These are phyloP conservation scores for Eimeria sp. DNA, from an alignment of 169 alveolate genomes.

Conservation along the genomic window DNA sequence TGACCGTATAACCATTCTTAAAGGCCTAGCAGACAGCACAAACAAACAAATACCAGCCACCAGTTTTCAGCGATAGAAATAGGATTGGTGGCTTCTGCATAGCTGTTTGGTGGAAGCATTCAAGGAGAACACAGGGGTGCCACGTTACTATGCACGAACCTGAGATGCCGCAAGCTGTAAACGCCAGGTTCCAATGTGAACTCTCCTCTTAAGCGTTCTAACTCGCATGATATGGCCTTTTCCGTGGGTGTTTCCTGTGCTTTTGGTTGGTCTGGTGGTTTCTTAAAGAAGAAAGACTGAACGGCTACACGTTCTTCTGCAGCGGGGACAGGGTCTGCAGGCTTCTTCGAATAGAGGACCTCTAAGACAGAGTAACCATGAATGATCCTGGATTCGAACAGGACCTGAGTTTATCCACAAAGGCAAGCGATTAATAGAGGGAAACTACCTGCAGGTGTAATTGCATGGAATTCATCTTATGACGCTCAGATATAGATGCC, in stretches of 20 bases:
- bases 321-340: conserved; percentile 18
- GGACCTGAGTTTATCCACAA: conserved; percentile 12
- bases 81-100: neutral
- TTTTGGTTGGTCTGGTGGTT: conserved; percentile 8
- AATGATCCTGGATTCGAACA: conserved; percentile 42
- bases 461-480: neutral
- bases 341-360: neutral
- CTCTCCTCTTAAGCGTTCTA: conserved; percentile 51
- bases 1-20: conserved; percentile 47
- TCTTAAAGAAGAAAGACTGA: conserved; percentile 47
- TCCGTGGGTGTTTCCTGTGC: conserved; percentile 12
- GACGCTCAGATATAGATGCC: neutral
- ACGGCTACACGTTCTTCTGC: conserved; percentile 43
- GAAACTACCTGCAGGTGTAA: neutral
- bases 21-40: conserved; percentile 10
- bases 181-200: conserved; percentile 60
- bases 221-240: neutral
- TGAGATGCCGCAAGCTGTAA: conserved; percentile 69
- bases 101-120: neutral
- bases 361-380: conserved; percentile 56
- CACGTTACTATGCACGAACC: conserved; percentile 7
- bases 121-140: neutral
- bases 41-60: neutral
- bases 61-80: neutral
- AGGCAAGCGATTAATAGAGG: neutral